Base-by-base conservation (phyloP, 2,329 filamentous ascomycete species). In the Pseudocercospora pini-densiflorae region DNA sequence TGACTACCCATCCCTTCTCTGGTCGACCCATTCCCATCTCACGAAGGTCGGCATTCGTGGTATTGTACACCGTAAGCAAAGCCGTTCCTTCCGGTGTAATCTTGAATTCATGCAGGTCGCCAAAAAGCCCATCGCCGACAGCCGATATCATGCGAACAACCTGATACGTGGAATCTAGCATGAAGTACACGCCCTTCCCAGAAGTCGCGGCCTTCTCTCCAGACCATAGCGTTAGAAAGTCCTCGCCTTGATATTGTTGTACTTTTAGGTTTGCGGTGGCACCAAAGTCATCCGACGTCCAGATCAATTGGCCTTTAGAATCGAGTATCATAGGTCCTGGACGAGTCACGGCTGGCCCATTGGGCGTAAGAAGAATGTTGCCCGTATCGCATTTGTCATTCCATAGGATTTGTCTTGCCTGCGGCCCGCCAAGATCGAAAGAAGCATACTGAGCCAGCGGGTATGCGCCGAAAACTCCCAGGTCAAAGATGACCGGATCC, bases 51-150 rank as follows among this genome's bases (percentile, higher is more conserved):
- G 70, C 71, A 33, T 75, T 67, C 7, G 71, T 75, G 10, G 68
- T 69, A 47, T 79, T 77, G 71, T 84, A 84, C 9, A 80, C 79
- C 3, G 81, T 81, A 67, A 84, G 75, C 43, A 85, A 75, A 24
- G 79, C 80, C 1, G 80, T 81, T 45, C 76, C 77, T 16, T 80
- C 73, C 0, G 73, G 59, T 0, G 82, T 84, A 24, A 84, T 71
- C 51, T 76, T 75, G 72, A 83, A 81, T 62, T 83, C 82, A 68
- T 84, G 82, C 66, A 81, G 73, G 61, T 84, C 77, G 23, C 77
- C 77, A 31, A 71, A 70, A 0, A 74, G 54, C 27, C 69, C 74
- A 19, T 76, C 71, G 12, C 74, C 76, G 29, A 75, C 68, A 14
- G 74, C 72, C 27, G 74, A 65, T 23, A 78, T 65, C 53, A 71